These are phyloP conservation scores for Teunomyces panamensis DNA, from an alignment of 805 yeast genomes.

Conservation along the genomic window DNA sequence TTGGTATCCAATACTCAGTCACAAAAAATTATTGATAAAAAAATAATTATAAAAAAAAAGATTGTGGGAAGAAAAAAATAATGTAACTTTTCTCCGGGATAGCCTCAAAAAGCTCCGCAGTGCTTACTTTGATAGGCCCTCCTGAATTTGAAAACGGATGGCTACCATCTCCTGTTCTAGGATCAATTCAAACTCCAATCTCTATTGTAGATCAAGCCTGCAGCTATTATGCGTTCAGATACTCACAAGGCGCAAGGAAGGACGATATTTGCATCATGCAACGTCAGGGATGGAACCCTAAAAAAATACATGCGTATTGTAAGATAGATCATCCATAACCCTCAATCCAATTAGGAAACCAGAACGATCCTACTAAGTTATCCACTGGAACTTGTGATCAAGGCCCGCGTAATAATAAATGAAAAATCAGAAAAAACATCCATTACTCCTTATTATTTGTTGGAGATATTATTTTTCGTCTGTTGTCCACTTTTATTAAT, in stretches of 20 bases:
- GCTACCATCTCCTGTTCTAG: not conserved
- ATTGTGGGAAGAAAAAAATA: not conserved
- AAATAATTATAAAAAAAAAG: not conserved
- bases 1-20: conserved; percentile 1
- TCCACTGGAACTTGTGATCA: not conserved
- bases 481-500: not conserved
- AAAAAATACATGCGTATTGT: not conserved
- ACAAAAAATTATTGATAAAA: not conserved
- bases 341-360: not conserved
- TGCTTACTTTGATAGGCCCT: not conserved
- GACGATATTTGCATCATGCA: conserved; percentile 2
- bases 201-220: not conserved
- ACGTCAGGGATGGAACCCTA: conserved; percentile 1
- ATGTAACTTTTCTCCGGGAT: not conserved
- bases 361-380: not conserved
- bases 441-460: not conserved
- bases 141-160: not conserved
- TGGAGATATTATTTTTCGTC: not conserved
- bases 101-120: not conserved
- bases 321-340: not conserved
- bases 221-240: not conserved
- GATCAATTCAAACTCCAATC: not conserved
- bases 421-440: not conserved
- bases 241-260: not conserved
- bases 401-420: not conserved